Conservation (phyloP, 1,284 basidiomycete genomes). For the Trichosporon sp. region DNA sequence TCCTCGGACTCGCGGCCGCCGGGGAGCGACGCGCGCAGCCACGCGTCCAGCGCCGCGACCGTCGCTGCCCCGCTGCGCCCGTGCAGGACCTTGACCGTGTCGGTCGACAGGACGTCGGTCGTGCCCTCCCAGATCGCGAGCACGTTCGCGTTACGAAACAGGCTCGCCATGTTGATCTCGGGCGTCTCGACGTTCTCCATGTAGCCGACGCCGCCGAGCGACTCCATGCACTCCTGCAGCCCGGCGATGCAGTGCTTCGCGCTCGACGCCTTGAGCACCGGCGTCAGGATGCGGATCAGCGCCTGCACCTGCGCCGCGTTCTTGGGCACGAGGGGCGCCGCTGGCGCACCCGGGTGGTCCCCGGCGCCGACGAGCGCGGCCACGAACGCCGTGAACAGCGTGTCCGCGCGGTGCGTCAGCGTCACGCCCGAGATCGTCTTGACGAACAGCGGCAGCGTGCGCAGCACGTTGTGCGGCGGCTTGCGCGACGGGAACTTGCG, state of each 20-base stretch:
- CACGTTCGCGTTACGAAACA: conserved; percentile 63
- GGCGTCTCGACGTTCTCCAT: conserved; percentile 70
- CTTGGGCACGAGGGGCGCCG: conserved; percentile 4
- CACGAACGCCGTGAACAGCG: conserved; percentile 61
- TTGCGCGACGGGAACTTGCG: conserved; percentile 52
- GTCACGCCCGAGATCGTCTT: conserved; percentile 60
- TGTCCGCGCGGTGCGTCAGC: conserved; percentile 61
- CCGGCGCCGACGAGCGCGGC: conserved; percentile 60
- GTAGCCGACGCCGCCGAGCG: conserved; percentile 60
- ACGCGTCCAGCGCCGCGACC: conserved; percentile 2
- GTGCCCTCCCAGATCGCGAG: conserved; percentile 83
- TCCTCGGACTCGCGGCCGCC: not conserved
- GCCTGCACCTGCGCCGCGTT: conserved; percentile 40
- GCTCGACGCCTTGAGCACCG: conserved; percentile 65
- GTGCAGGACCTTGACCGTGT: conserved; percentile 21
- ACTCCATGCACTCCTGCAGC: conserved; percentile 78
- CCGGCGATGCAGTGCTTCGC: conserved; percentile 65
- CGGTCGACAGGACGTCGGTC: conserved; percentile 19
- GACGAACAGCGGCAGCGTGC: conserved; percentile 54
- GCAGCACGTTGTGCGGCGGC: conserved; percentile 54
- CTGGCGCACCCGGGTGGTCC: conserved; percentile 56
- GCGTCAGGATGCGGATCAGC: conserved; percentile 64
- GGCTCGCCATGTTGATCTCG: conserved; percentile 37
- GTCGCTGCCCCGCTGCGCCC: conserved; percentile 2
- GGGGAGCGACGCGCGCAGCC: conserved; percentile 10